Percentiles rank a stretch among this genome's conserved stretches.
phyloP scores from a whole-genome alignment of 805 yeast species.

The Kazachstania kunashirensis region DNA sequence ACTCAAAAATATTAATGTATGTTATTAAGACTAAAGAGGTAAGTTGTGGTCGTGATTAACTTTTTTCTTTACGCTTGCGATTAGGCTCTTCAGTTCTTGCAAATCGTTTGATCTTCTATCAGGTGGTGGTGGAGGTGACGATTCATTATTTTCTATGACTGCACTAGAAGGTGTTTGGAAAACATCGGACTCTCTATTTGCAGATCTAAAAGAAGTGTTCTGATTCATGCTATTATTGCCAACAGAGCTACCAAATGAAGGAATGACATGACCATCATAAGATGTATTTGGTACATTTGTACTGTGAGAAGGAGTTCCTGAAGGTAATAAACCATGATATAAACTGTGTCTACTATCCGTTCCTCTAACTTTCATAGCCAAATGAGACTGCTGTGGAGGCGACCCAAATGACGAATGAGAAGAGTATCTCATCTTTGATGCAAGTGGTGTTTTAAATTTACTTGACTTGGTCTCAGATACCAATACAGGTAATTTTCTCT shows the following conservation, averaged over 20 bases:
- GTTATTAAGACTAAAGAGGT: too few species aligned
- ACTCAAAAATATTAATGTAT: too few species aligned
- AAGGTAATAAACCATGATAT: constrained; percentile 8
- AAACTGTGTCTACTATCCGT: constrained; percentile 4
- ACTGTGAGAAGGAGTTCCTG: constrained; percentile 13
- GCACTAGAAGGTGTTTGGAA: constrained; percentile 18
- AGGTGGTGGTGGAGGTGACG: constrained; percentile 2
- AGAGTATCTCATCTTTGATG: constrained; percentile 6
- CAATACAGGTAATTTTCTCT: constrained; percentile 26
- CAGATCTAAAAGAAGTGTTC: constrained; percentile 2
- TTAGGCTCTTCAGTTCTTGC: constrained; percentile 19
- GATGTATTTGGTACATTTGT: constrained; percentile 10
- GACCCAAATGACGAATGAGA: constrained; percentile 5
- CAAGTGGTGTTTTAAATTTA: constrained; percentile 24
- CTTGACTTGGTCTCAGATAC: constrained; percentile 19
- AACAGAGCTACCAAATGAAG: not conserved
- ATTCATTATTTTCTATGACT: not conserved
- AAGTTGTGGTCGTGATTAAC: constrained; percentile 9
- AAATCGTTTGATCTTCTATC: constrained; percentile 7
- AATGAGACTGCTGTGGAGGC: constrained; percentile 23
- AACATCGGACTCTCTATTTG: not conserved
- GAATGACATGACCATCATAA: constrained; percentile 4
- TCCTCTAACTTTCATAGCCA: constrained; percentile 18
- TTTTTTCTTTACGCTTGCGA: constrained; percentile 23
- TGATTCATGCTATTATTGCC: constrained; percentile 2